Percentiles rank a stretch among this genome's conserved stretches.
Conservation (phyloP, 2,329 filamentous ascomycete species). For the Aspergillus flavus region DNA sequence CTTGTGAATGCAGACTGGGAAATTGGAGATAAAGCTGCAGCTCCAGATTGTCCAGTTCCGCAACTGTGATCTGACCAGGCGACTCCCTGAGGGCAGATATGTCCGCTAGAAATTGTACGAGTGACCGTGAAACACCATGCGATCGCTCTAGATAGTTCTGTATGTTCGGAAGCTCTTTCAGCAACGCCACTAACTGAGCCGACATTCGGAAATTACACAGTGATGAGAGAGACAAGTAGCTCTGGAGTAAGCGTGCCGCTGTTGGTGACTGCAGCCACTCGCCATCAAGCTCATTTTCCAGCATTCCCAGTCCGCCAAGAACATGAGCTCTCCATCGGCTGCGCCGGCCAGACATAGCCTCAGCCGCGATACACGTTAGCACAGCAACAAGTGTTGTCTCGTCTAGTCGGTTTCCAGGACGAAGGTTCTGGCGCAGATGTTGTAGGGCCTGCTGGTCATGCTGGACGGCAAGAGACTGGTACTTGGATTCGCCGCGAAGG, state of each 20-base stretch:
- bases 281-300: slow-evolving; percentile 25
- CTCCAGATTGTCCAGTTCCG: slow-evolving; percentile 35
- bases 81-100: slow-evolving; percentile 31
- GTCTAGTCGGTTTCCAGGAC: slow-evolving; percentile 16
- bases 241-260: slow-evolving; percentile 27
- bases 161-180: slow-evolving; percentile 22
- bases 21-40: slow-evolving; percentile 32
- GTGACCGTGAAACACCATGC: slow-evolving; percentile 30
- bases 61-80: slow-evolving; percentile 12
- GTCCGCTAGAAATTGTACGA: slow-evolving; percentile 28
- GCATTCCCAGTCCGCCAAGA: slow-evolving; percentile 23
- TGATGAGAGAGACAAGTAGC: slow-evolving; percentile 32
- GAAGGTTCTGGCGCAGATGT: slow-evolving; percentile 28
- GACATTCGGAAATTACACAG: slow-evolving; percentile 32
- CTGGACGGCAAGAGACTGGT: slow-evolving; percentile 30
- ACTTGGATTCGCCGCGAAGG: slow-evolving; percentile 25
- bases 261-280: slow-evolving; percentile 22
- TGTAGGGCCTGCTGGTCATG: slow-evolving; percentile 33
- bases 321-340: slow-evolving; percentile 29
- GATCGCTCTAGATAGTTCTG: slow-evolving; percentile 31
- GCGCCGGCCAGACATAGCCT: slow-evolving; percentile 30
- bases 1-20: slow-evolving; percentile 27
- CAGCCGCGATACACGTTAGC: slow-evolving; percentile 23
- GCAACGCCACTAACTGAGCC: slow-evolving; percentile 21
- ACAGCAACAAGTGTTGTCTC: slow-evolving; percentile 24